Conservation (phyloP, 257 asterid genomes). For the Nicotiana sylvestris region DNA sequence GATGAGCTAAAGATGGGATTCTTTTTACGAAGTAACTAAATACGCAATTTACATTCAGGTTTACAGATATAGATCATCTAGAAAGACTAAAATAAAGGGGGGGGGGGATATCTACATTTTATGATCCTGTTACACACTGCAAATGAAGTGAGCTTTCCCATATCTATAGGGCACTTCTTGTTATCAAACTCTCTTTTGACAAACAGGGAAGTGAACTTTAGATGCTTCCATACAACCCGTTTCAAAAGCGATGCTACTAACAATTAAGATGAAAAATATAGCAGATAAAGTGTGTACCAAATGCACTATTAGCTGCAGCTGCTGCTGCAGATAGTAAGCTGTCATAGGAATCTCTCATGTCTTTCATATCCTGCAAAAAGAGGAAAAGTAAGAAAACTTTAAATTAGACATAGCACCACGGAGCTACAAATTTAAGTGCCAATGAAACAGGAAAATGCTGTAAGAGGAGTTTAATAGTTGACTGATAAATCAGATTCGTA, state of each 20-base stretch:
- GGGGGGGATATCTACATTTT: background rate
- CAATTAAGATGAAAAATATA: background rate
- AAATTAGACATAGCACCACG: background rate
- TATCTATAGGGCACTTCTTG: background rate
- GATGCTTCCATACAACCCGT: background rate
- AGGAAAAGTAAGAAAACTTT: constrained; percentile 5
- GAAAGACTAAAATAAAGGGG: background rate
- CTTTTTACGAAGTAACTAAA: background rate
- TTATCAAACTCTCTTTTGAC: background rate
- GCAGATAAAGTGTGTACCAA: constrained; percentile 38
- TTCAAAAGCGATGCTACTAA: background rate
- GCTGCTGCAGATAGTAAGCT: constrained; percentile 96
- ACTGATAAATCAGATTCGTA: background rate
- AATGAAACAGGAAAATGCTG: background rate
- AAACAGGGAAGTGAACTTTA: background rate
- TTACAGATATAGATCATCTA: background rate
- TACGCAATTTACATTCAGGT: background rate
- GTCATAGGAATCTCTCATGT: constrained; percentile 87
- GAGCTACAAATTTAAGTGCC: background rate
- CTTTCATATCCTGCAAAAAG: constrained; percentile 77
- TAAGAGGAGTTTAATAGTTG: background rate
- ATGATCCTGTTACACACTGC: background rate
- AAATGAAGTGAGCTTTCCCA: background rate
- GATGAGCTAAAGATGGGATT: background rate
- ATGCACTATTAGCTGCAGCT: constrained; percentile 88